Conservation (phyloP, 768 basidiomycete species). For the Russula earlei region DNA sequence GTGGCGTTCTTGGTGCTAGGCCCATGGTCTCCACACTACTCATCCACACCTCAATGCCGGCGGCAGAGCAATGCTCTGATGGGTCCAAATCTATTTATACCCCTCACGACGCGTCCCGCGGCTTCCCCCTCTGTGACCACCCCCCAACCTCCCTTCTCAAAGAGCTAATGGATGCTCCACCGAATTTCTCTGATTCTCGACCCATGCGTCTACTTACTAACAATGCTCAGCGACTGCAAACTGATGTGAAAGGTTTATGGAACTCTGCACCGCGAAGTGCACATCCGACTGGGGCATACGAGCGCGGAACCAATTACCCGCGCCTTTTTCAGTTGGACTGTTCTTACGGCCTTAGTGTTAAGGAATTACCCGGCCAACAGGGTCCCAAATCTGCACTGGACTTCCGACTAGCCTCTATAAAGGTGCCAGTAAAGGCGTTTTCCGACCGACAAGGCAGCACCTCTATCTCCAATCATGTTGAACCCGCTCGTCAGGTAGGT, state of each 20-base stretch:
- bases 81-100: conserved; percentile 6
- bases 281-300: conserved; percentile 11
- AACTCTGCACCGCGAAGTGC: conserved; percentile 16
- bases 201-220: conserved; percentile 7
- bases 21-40: conserved; percentile 7
- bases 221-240: conserved; percentile 10
- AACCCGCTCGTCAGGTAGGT: conserved; percentile 8
- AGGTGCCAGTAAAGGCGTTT: neutral
- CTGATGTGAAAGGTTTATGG: conserved; percentile 15
- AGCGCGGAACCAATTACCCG: conserved; percentile 8
- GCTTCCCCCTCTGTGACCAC: neutral
- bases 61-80: neutral
- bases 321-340: conserved; percentile 13
- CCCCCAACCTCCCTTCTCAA: neutral
- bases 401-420: neutral
- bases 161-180: conserved; percentile 4
- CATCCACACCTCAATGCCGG: neutral
- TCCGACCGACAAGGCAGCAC: conserved; percentile 2
- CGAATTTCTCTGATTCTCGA: conserved; percentile 1
- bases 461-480: neutral
- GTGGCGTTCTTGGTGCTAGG: neutral
- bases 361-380: neutral
- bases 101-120: neutral
- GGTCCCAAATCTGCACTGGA: neutral
- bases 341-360: neutral